These are phyloP conservation scores for Sapria himalayana DNA, from an alignment of 345 rosid species.

Conservation along the genomic window DNA sequence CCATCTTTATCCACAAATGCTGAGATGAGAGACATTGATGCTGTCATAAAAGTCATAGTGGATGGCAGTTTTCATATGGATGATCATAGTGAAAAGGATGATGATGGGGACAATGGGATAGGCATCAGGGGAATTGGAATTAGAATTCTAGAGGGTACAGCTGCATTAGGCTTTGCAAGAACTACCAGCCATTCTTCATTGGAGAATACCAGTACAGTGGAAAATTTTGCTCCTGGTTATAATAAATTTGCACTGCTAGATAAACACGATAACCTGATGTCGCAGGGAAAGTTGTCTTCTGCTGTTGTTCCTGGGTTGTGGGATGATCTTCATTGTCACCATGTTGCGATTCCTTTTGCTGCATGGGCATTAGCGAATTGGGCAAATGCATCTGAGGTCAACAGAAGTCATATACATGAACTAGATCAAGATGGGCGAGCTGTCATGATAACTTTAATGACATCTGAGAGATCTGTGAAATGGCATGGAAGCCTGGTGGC, in stretches of 20 bases:
- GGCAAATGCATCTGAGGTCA: slow-evolving; percentile 83
- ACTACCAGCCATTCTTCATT: slow-evolving; percentile 27
- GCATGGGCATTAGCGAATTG: slow-evolving; percentile 97
- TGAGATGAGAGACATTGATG: slow-evolving; percentile 64
- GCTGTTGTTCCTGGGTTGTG: slow-evolving; percentile 93
- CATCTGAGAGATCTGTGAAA: slow-evolving; percentile 96
- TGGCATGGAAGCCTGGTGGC: slow-evolving; percentile 99
- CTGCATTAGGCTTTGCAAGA: slow-evolving; percentile 69
- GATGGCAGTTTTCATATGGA: slow-evolving; percentile 83
- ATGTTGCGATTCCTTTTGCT: slow-evolving; percentile 99
- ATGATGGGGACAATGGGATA: slow-evolving; percentile 45
- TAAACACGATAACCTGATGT: slow-evolving; percentile 27
- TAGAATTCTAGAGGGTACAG: slow-evolving; percentile 81
- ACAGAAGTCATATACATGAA: slow-evolving; percentile 72
- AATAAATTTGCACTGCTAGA: slow-evolving; percentile 28
- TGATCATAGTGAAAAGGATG: slow-evolving; percentile 28
- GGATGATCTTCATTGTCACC: slow-evolving; percentile 95
- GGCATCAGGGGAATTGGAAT: slow-evolving; percentile 80
- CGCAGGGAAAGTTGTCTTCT: slow-evolving; percentile 41
- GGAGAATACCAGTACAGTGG: slow-evolving; percentile 18
- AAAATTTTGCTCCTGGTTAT: slow-evolving; percentile 13
- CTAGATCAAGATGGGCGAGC: slow-evolving; percentile 75
- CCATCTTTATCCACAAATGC: slow-evolving; percentile 58
- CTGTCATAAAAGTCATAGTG: slow-evolving; percentile 78
- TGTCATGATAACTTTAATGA: slow-evolving; percentile 71